phyloP scores from a whole-genome alignment of 108 stramenopile species.

The Tribonema minus region DNA sequence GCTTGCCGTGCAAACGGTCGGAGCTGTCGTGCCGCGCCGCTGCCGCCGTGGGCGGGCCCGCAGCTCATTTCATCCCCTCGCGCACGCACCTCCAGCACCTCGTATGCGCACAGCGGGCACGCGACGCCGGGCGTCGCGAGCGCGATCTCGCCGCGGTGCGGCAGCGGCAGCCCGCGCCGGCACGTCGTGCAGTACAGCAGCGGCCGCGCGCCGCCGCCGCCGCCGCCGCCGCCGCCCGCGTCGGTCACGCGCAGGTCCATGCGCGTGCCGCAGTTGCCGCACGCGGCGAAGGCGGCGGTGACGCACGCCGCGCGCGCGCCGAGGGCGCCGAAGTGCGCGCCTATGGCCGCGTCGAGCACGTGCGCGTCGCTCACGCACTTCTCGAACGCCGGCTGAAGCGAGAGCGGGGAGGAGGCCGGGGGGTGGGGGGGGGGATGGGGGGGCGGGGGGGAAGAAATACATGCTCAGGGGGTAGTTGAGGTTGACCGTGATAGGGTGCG shows the following conservation, averaged over 20 bases:
- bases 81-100: too few relatives aligned
- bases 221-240: background rate
- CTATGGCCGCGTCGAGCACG: conserved; percentile 21
- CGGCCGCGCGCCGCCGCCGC: background rate
- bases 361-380: too few relatives aligned
- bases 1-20: too few relatives aligned
- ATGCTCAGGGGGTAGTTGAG: too few relatives aligned
- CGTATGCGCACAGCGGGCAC: conserved; percentile 33
- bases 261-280: conserved; percentile 8
- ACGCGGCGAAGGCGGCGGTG: conserved; percentile 4
- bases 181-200: conserved; percentile 5
- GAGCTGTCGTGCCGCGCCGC: too few relatives aligned
- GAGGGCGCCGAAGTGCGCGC: conserved; percentile 4
- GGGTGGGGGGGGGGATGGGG: too few relatives aligned
- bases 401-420: background rate
- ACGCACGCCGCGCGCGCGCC: conserved; percentile 3
- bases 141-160: conserved; percentile 14
- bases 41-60: too few relatives aligned
- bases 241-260: conserved; percentile 25
- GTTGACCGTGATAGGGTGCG: too few relatives aligned
- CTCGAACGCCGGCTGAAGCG: background rate
- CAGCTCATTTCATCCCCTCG: background rate
- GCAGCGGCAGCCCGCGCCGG: background rate
- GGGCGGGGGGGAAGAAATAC: too few relatives aligned
- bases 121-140: conserved; percentile 2